Evolutionary conservation across 2,329 filamentous ascomycete species (phyloP).

Genomic region (Pezicula radicicola): DNA sequence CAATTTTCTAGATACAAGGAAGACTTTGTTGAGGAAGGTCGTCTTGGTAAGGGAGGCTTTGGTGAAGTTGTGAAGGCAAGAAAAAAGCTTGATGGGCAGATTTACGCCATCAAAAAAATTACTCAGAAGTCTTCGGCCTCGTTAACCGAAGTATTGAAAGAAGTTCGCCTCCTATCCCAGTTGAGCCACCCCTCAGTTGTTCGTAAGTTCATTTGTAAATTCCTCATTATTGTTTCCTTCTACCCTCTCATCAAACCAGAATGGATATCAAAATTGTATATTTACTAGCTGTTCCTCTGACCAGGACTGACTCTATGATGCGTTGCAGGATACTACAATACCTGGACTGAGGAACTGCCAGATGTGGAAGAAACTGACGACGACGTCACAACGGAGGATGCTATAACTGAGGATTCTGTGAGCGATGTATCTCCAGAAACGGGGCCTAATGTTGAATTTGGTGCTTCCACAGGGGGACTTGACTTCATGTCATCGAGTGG

Average conservation of each 20-base stretch:
- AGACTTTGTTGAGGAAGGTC: slow-evolving; percentile 88
- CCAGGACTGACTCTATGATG: slow-evolving; percentile 31
- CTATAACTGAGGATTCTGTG: slow-evolving; percentile 20
- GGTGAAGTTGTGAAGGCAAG: slow-evolving; percentile 94
- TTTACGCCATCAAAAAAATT: slow-evolving; percentile 97
- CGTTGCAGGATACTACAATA: slow-evolving; percentile 88
- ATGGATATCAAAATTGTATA: background rate
- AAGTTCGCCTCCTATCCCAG: slow-evolving; percentile 86
- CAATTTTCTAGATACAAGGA: slow-evolving; percentile 65
- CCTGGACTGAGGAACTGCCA: slow-evolving; percentile 79
- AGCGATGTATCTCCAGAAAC: slow-evolving; percentile 23
- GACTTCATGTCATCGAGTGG: slow-evolving; percentile 92
- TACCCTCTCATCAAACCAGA: background rate
- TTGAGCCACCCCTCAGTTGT: slow-evolving; percentile 78
- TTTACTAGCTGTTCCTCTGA: background rate
- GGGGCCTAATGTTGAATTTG: slow-evolving; percentile 25
- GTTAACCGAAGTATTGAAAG: slow-evolving; percentile 77
- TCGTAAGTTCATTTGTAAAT: slow-evolving; percentile 21
- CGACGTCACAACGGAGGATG: slow-evolving; percentile 48
- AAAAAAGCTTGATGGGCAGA: slow-evolving; percentile 88
- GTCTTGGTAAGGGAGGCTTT: slow-evolving; percentile 89
- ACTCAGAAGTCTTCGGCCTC: slow-evolving; percentile 75
- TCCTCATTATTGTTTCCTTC: background rate
- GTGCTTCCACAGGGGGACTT: slow-evolving; percentile 68
- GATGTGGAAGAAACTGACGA: slow-evolving; percentile 53